Conservation (phyloP, 768 basidiomycete species). For the Mycena maculata region DNA sequence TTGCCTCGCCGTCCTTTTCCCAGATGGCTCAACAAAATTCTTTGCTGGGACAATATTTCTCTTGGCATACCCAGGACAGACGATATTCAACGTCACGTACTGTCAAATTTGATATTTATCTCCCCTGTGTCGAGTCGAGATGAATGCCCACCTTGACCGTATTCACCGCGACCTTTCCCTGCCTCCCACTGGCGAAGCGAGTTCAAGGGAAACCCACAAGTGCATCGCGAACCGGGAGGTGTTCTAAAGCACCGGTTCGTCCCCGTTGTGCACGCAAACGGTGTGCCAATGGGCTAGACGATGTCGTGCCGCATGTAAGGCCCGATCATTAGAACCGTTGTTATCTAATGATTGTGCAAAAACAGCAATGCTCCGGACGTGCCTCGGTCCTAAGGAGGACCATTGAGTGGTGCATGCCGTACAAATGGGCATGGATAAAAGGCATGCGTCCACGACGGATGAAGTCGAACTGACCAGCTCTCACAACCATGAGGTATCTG, state of each 20-base stretch:
- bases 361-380: not conserved
- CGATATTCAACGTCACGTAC: not conserved
- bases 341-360: not conserved
- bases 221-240: constrained; percentile 4
- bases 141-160: not conserved
- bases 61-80: no score
- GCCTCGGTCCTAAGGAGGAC: constrained; percentile 1
- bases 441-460: not conserved
- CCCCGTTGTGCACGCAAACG: no score
- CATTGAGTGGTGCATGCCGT: not conserved
- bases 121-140: not conserved
- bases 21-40: no score
- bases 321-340: not conserved
- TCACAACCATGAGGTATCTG: constrained; percentile 9
- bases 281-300: not conserved
- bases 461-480: constrained; percentile 4
- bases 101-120: constrained; percentile 3
- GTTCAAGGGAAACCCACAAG: no score
- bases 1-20: no score
- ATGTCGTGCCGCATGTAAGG: not conserved
- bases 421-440: constrained; percentile 8
- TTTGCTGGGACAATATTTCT: no score
- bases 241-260: no score
- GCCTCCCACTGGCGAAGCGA: constrained; percentile 2
- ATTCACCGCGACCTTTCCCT: not conserved